Conservation (phyloP, 1,284 basidiomycete genomes). For the Abortiporus biennis region DNA sequence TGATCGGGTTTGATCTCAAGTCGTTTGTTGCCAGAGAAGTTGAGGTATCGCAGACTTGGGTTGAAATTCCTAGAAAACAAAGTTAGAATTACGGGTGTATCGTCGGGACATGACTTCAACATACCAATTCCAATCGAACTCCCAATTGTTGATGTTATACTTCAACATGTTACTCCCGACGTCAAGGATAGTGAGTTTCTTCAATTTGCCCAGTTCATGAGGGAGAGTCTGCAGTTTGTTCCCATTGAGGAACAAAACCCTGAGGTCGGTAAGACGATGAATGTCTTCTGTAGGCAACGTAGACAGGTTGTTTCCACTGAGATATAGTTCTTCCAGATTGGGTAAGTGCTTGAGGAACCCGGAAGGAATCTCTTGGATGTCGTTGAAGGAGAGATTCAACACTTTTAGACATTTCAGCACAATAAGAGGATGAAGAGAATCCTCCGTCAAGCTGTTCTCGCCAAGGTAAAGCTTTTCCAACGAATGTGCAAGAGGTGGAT, state of each 20-base stretch:
- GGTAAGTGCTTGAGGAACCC: constrained; percentile 70
- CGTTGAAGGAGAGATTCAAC: constrained; percentile 94
- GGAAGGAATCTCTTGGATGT: constrained; percentile 85
- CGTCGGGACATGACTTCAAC: constrained; percentile 16
- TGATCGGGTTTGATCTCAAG: constrained; percentile 78
- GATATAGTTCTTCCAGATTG: constrained; percentile 80
- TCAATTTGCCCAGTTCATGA: constrained; percentile 83
- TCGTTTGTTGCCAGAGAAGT: constrained; percentile 83
- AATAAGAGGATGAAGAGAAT: constrained; percentile 71
- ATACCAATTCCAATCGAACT: constrained; percentile 99
- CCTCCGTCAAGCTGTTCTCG: constrained; percentile 87
- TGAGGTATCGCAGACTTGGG: constrained; percentile 85
- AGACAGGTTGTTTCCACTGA: constrained; percentile 91
- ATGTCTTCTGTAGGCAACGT: constrained; percentile 88
- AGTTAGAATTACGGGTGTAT: background rate
- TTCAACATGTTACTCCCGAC: constrained; percentile 93
- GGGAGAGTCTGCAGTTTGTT: constrained; percentile 93
- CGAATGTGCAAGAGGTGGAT: constrained; percentile 68
- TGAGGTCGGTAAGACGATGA: constrained; percentile 59
- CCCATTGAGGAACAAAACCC: constrained; percentile 86
- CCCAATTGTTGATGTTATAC: constrained; percentile 99
- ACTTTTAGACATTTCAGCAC: constrained; percentile 74
- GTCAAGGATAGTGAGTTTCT: constrained; percentile 80
- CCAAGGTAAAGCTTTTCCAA: constrained; percentile 81
- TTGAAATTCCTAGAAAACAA: constrained; percentile 85